Conservation (phyloP, 2,329 filamentous ascomycete genomes). For the Cytospora piceicola region DNA sequence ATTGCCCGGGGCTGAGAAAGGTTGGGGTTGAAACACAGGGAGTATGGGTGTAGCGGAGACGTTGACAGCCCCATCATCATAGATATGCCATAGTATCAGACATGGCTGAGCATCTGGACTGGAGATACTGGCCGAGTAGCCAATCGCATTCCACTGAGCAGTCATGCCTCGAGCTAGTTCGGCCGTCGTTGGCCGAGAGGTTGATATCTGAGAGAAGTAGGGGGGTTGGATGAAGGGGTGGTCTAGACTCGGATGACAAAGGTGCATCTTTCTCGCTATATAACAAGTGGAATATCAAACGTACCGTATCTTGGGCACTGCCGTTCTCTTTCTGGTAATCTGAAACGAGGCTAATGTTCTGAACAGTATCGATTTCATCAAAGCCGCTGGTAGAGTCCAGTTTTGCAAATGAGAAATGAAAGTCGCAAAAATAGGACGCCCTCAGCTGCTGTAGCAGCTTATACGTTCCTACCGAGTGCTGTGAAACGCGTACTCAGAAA, state of each 20-base stretch:
- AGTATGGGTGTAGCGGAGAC: neutral
- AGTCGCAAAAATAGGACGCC: neutral
- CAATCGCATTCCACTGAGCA: slow-evolving; percentile 2
- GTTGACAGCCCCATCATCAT: neutral
- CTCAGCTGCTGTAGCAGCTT: neutral
- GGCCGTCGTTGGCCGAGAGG: neutral
- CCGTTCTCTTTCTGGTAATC: neutral
- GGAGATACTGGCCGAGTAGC: neutral
- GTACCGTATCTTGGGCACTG: neutral
- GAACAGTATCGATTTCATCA: neutral
- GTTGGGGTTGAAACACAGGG: neutral
- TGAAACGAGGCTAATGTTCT: neutral
- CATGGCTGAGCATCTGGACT: neutral
- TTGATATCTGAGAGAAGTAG: neutral
- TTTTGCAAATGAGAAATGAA: neutral
- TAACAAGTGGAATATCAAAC: neutral
- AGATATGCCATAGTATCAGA: neutral
- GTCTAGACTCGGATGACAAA: neutral
- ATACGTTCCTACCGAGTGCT: neutral
- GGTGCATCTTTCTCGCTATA: neutral
- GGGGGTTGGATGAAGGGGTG: neutral
- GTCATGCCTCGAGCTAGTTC: neutral
- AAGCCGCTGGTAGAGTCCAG: too few species aligned
- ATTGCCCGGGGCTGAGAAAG: neutral
- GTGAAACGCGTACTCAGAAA: neutral